Percentiles rank a stretch among this genome's conserved stretches.
These are phyloP conservation scores for Tinospora cordifolia DNA, from an alignment of 164 flowering plant species.

Conservation along the genomic window DNA sequence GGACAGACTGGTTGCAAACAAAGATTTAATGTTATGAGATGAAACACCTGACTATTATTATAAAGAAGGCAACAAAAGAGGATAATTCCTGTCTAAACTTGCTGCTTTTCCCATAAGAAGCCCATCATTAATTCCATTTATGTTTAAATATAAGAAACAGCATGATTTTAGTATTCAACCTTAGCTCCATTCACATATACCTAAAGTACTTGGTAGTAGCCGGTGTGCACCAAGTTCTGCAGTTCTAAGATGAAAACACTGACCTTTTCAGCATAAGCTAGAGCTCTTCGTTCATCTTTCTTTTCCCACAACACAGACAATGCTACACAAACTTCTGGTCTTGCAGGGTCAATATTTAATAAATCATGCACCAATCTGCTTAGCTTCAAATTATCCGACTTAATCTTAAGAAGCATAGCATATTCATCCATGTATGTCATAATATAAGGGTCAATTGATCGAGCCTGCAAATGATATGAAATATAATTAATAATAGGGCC, in stretches of 20 bases:
- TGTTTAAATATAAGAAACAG: background rate
- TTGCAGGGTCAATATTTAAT: conserved; percentile 65
- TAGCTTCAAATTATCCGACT: conserved; percentile 68
- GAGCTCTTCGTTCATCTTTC: conserved; percentile 80
- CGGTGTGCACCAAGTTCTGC: background rate
- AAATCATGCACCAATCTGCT: conserved; percentile 85
- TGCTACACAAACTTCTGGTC: conserved; percentile 88
- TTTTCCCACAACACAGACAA: conserved; percentile 83
- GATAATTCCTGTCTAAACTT: background rate
- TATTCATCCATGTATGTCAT: conserved; percentile 96
- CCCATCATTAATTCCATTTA: background rate
- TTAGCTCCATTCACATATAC: background rate
- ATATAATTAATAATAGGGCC: background rate
- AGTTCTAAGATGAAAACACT: conserved; percentile 11
- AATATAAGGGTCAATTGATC: conserved; percentile 71
- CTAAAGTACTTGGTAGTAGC: background rate
- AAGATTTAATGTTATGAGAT: conserved; percentile 6
- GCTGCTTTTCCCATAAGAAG: background rate
- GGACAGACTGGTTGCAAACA: conserved; percentile 58
- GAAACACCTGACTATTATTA: conserved; percentile 5
- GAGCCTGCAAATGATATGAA: conserved; percentile 50
- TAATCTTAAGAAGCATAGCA: conserved; percentile 87
- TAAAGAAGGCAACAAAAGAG: background rate
- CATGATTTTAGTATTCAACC: background rate
- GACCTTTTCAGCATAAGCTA: conserved; percentile 86